phyloP scores from a whole-genome alignment of 345 rosid genomes.

The Boechera stricta region DNA sequence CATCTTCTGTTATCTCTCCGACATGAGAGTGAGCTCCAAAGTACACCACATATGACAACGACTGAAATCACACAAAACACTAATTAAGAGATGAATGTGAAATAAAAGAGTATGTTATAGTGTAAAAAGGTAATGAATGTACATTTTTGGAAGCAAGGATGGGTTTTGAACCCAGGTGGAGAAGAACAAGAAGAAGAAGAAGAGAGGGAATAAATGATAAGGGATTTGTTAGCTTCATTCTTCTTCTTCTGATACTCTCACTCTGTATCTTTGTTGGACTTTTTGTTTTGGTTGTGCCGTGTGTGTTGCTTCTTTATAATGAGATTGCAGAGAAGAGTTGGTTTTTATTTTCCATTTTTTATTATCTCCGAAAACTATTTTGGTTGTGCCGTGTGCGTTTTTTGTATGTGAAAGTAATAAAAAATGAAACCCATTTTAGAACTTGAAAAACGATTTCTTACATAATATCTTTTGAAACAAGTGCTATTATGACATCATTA shows the following conservation, averaged over 20 bases:
- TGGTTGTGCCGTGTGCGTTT: neutral
- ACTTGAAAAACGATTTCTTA: too few species aligned
- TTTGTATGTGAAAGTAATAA: neutral
- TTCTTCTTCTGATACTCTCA: conserved; percentile 19
- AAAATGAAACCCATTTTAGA: too few species aligned
- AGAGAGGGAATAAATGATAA: conserved; percentile 18
- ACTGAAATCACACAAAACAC: conserved; percentile 7
- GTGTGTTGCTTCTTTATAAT: neutral
- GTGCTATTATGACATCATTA: too few species aligned
- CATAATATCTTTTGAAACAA: too few species aligned
- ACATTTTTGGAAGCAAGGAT: conserved; percentile 58
- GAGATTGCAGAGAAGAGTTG: neutral
- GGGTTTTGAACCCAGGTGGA: conserved; percentile 40
- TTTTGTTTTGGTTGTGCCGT: conserved; percentile 1
- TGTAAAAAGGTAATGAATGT: conserved; percentile 25
- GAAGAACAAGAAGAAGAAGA: conserved; percentile 44
- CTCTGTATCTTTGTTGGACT: conserved; percentile 17
- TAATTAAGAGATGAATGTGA: neutral
- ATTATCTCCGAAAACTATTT: neutral
- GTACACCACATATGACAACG: conserved; percentile 72
- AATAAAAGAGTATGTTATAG: neutral
- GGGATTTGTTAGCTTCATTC: conserved; percentile 33
- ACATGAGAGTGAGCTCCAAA: conserved; percentile 76
- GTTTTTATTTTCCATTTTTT: neutral
- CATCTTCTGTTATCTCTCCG: conserved; percentile 45